Base-by-base conservation (phyloP, 2,329 filamentous ascomycete species). In the Sordariomycetes sp. region DNA sequence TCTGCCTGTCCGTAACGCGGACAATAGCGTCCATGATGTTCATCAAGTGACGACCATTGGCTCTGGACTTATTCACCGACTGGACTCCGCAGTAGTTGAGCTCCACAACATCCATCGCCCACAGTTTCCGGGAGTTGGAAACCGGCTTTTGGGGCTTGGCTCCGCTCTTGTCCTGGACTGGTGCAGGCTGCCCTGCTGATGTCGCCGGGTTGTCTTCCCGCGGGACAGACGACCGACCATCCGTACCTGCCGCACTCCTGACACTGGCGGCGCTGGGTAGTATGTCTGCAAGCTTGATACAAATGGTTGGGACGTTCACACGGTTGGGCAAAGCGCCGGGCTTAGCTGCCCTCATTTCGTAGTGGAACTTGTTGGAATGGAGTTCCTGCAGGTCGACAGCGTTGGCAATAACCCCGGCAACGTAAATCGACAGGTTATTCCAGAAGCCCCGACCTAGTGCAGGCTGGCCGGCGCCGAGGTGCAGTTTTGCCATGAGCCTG, bases 51-150 rank as follows among this genome's bases (percentile, higher is more conserved):
- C 54, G 59, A 20, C 60, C 62, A 8, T 59, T 35, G 34, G 60
- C 57, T 24, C 53, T 46, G 8, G 34, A 57, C 18, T 62, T 59
- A 18, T 53, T 59, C 56, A 59, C 56, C 58, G 64, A 48, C 59
- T 72, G 71, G 28, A 80, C 69, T 16, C 75, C 77, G 60, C 72
- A 77, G 64, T 85, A 85, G n/a, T 73, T 75, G 55, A 89, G 72
- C 55, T 77, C 76, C 32, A 88, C 74, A 40, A 77, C 76, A 60
- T 88, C 79, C 48, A 76, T 74, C 1, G 82, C 83, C 85, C 85
- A 88, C 3, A 74, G 69, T 37, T 68, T 59, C 16, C 59, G 53
- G 35, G 43, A 8, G 22, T 48, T 22, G 12, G 46, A 24, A 11
- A 8, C 11, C 18, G 8, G 20, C 46, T 14, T 50, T 11, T n/a